Evolutionary conservation across 1,284 basidiomycete species (phyloP).

Genomic region (Apiotrichum siamense): DNA sequence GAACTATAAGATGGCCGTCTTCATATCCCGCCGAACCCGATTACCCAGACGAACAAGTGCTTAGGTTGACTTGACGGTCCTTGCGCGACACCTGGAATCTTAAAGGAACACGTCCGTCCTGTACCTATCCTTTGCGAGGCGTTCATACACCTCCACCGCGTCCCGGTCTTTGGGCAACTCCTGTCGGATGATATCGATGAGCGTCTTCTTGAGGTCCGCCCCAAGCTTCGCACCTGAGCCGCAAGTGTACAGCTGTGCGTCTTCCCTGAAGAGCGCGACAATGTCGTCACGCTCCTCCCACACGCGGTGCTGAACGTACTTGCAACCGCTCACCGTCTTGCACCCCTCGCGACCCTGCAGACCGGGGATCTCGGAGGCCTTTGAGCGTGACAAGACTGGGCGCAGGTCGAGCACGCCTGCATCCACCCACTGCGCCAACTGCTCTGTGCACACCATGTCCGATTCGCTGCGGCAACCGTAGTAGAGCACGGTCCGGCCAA

Average conservation of each 20-base stretch:
- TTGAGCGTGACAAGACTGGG: slow-evolving; percentile 51
- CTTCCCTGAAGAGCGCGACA: slow-evolving; percentile 37
- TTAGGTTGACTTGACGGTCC: neutral
- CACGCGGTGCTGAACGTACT: slow-evolving; percentile 46
- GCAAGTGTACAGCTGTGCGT: slow-evolving; percentile 54
- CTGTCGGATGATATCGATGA: slow-evolving; percentile 11
- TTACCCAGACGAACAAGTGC: neutral
- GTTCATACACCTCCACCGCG: slow-evolving; percentile 1
- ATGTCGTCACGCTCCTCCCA: slow-evolving; percentile 51
- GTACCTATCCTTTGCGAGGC: slow-evolving; percentile 2
- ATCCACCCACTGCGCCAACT: slow-evolving; percentile 51
- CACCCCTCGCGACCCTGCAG: neutral
- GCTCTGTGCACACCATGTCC: slow-evolving; percentile 52
- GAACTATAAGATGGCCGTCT: too few relatives aligned
- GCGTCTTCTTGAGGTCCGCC: slow-evolving; percentile 8
- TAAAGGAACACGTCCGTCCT: slow-evolving; percentile 11
- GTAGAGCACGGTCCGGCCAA: slow-evolving; percentile 52
- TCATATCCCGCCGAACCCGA: too few relatives aligned
- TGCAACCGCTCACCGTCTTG: neutral
- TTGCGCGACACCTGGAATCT: neutral
- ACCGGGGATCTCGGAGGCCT: neutral
- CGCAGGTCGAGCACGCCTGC: slow-evolving; percentile 53
- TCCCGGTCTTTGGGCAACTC: neutral
- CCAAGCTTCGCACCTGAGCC: slow-evolving; percentile 36
- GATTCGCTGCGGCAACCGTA: slow-evolving; percentile 49